Conservation (phyloP, 371 early-diverging fungal species). For the Mortierella polycephala region DNA sequence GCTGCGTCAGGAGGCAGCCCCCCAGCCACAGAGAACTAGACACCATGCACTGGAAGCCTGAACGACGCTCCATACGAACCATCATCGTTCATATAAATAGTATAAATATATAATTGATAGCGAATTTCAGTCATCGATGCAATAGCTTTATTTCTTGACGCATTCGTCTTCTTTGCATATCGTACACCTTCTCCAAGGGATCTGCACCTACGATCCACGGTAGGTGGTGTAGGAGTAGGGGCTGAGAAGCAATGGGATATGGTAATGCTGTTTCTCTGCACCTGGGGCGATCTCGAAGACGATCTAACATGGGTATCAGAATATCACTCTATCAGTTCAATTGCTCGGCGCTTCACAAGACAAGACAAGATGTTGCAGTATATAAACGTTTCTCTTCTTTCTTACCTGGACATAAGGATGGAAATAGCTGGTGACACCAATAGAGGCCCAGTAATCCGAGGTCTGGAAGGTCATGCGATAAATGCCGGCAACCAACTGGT, state of each 20-base stretch:
- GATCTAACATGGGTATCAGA: slow-evolving; percentile 56
- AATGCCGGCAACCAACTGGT: slow-evolving; percentile 68
- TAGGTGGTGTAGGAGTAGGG: slow-evolving; percentile 90
- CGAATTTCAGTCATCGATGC: no score
- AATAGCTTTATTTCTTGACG: not conserved
- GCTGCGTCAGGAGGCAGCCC: not conserved
- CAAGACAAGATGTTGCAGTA: no score
- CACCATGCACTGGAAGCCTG: not conserved
- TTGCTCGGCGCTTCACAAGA: no score
- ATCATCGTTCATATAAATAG: not conserved
- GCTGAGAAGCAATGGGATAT: slow-evolving; percentile 84
- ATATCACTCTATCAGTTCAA: not conserved
- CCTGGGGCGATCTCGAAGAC: slow-evolving; percentile 70
- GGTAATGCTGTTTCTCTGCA: slow-evolving; percentile 69
- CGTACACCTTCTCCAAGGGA: not conserved
- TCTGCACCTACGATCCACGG: slow-evolving; percentile 63
- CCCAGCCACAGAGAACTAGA: not conserved
- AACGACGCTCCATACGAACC: no score
- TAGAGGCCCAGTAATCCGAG: slow-evolving; percentile 71
- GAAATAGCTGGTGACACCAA: slow-evolving; percentile 69
- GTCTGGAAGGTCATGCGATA: slow-evolving; percentile 85
- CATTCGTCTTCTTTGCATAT: not conserved
- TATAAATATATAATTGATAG: not conserved
- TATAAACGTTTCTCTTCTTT: not conserved
- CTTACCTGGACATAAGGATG: slow-evolving; percentile 84